phyloP scores from a whole-genome alignment of 148 eudicot genomes.

The Dianthus caryophyllus region DNA sequence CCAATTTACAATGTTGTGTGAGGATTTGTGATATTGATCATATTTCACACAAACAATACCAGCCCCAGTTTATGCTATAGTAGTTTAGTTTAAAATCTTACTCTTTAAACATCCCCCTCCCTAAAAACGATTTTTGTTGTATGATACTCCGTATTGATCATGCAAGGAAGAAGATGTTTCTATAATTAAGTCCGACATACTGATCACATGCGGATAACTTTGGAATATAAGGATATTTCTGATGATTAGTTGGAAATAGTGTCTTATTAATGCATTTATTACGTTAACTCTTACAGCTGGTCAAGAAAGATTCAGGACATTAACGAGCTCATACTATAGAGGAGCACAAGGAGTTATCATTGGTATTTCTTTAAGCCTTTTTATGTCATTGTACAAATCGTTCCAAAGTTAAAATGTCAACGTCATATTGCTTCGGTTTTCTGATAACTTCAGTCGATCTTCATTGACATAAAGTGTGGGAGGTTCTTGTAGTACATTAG shows the following conservation, averaged over 20 bases:
- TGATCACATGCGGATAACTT: too few species aligned
- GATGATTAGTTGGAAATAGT: not conserved
- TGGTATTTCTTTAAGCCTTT: constrained; percentile 41
- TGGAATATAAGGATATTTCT: not conserved
- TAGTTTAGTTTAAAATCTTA: too few species aligned
- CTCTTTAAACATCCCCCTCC: too few species aligned
- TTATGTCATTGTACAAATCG: not conserved
- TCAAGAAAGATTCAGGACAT: constrained; percentile 91
- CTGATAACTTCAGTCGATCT: not conserved
- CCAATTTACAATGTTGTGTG: not conserved
- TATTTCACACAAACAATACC: not conserved
- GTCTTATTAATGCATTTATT: constrained; percentile 5
- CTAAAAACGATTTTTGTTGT: not conserved
- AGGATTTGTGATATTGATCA: not conserved
- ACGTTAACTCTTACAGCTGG: constrained; percentile 71
- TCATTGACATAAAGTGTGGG: not conserved
- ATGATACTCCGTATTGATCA: too few species aligned
- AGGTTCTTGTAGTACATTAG: not conserved
- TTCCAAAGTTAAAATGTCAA: not conserved
- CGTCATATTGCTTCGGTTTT: not conserved
- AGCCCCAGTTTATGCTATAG: not conserved
- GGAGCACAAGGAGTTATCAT: constrained; percentile 95
- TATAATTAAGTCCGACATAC: too few species aligned
- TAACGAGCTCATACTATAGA: constrained; percentile 91
- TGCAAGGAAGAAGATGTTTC: too few species aligned